These are phyloP conservation scores for Penicillium sp. DNA, from an alignment of 2,329 filamentous ascomycete genomes.

Conservation along the genomic window DNA sequence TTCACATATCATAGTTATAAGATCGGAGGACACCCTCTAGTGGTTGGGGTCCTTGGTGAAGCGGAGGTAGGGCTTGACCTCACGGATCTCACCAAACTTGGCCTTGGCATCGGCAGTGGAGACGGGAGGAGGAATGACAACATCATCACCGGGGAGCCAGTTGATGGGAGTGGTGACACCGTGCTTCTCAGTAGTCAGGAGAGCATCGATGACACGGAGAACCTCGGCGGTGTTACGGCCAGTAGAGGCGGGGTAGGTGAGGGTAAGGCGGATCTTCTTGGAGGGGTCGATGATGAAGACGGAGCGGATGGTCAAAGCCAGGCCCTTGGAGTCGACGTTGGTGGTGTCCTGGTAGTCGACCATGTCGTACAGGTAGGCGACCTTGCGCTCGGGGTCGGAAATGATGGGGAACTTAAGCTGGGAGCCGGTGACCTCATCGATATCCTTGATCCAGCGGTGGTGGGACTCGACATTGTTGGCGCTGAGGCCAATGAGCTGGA, in stretches of 20 bases:
- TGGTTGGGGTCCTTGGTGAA: slow-evolving; percentile 41
- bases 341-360: slow-evolving; percentile 79
- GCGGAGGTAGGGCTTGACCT: slow-evolving; percentile 60
- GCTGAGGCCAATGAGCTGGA: slow-evolving; percentile 85
- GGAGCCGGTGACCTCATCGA: slow-evolving; percentile 74
- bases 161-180: slow-evolving; percentile 87
- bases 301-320: slow-evolving; percentile 84
- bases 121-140: slow-evolving; percentile 84
- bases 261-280: slow-evolving; percentile 90
- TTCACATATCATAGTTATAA: slow-evolving; percentile 21
- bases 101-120: slow-evolving; percentile 83
- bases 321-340: slow-evolving; percentile 76
- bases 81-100: slow-evolving; percentile 75
- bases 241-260: slow-evolving; percentile 89
- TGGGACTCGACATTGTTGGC: slow-evolving; percentile 86
- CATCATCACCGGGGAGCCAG: slow-evolving; percentile 86
- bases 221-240: slow-evolving; percentile 82
- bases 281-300: slow-evolving; percentile 93
- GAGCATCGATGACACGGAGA: slow-evolving; percentile 75
- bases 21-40: slow-evolving; percentile 27
- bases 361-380: slow-evolving; percentile 80
- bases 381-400: slow-evolving; percentile 76
- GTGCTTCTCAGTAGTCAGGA: slow-evolving; percentile 85
- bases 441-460: slow-evolving; percentile 88
- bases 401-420: slow-evolving; percentile 78